Evolutionary conservation across 1,284 basidiomycete species (phyloP), one percentile per base, ranked within the genome.

Genomic region (Malassezia vespertilionis): DNA sequence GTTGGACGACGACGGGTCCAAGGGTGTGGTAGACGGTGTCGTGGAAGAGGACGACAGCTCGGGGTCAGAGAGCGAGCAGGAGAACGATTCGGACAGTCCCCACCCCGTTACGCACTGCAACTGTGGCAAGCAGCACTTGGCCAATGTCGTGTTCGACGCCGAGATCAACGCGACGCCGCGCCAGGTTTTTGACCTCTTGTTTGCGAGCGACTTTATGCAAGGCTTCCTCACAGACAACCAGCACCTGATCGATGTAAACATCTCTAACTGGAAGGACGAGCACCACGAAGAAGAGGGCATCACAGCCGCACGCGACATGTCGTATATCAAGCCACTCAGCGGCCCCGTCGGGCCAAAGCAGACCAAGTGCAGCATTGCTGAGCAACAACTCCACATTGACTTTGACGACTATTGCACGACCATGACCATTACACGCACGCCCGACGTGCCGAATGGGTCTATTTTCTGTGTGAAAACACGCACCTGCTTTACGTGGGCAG

Each of bases 401-500:
- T 84, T 83, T 60, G 85, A 95, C 47, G 78, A 87, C 49, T 86
- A 83, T 58, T 79, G 90, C 30, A 76, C 78, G 31, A 86, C 83
- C 63, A 61, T 93, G 27, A 93, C 90, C 22, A 91, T 86, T 5
- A 96, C 93, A 9, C 77, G 79, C 41, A 93, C 88, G 8, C 91
- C 90, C 0, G 91, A 97, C 52, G 90, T 96, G 7, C 91, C 91
- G 0, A 86, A 82, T 56, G 91, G 91, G 0, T 79, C 82, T 3
- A 86, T 85, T 35, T 97, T 97, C 70, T 76, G 80, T 4, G 87
- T 96, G 62, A 91, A 89, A 77, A 96, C 91, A 14, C 76, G 82
- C 58, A 93, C 88, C 9, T 96, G 90, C 69, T 77, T 97, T 46
- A 96, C 81, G 71, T 97, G 90, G 90, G 88, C 85, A 4, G 82